A percentile compares a stretch with the other conserved stretches of the same genome.
Conservation (phyloP, 768 basidiomycete species). For the Tremella mesenterica region DNA sequence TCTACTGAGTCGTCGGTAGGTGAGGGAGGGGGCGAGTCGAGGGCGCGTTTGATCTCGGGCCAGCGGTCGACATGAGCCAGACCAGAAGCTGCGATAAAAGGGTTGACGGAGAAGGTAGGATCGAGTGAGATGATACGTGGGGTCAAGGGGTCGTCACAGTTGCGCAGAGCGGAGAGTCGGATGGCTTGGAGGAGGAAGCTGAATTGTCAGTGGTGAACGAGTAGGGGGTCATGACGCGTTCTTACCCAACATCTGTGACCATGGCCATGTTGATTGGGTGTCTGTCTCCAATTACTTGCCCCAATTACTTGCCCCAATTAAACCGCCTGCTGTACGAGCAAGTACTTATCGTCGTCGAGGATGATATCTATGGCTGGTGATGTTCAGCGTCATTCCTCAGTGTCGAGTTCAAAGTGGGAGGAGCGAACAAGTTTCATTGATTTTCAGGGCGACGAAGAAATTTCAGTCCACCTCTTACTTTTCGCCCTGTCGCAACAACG, state of each 20-base stretch:
- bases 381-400: no score
- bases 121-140: conserved; percentile 70
- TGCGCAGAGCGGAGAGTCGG: conserved; percentile 76
- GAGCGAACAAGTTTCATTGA: no score
- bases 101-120: conserved; percentile 63
- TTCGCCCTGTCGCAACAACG: background rate
- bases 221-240: background rate
- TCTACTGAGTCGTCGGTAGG: conserved; percentile 55
- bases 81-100: conserved; percentile 69
- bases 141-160: conserved; percentile 78
- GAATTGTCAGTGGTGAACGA: background rate
- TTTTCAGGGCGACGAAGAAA: background rate
- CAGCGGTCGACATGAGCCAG: conserved; percentile 70
- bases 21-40: conserved; percentile 42
- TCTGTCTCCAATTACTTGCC: no score
- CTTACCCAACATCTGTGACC: conserved; percentile 42
- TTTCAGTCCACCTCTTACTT: background rate
- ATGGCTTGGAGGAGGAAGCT: conserved; percentile 75
- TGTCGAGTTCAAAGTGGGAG: no score
- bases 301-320: no score
- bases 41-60: conserved; percentile 70
- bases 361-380: no score
- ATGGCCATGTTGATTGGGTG: conserved; percentile 33
- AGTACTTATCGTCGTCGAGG: no score
- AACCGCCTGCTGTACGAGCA: no score